A percentile compares a stretch with the other conserved stretches of the same genome.
Conservation (phyloP, 352 stramenopile species). For the Phytopythium mirpurense region DNA sequence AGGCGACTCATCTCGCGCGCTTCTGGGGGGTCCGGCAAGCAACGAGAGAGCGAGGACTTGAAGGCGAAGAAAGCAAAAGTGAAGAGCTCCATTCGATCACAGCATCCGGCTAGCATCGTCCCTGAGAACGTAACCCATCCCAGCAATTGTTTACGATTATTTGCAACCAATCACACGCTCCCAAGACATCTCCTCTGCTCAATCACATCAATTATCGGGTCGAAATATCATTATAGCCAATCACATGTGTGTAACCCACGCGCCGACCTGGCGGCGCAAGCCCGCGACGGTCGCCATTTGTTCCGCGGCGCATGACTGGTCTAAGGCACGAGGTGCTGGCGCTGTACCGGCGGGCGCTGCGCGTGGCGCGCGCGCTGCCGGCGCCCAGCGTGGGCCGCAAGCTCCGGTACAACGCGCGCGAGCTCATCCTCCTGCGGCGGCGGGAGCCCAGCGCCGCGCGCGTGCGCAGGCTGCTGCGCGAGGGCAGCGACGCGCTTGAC, state of each 20-base stretch:
- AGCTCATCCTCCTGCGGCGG: conserved; percentile 58
- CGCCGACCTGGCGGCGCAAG: neutral
- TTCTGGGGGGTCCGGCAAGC: neutral
- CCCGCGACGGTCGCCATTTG: neutral
- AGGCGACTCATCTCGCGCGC: neutral
- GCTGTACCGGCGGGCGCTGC: conserved; percentile 55
- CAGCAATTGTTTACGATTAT: neutral
- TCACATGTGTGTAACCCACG: neutral
- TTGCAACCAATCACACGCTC: neutral
- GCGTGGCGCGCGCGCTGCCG: conserved; percentile 44
- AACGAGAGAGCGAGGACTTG: neutral
- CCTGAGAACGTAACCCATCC: neutral
- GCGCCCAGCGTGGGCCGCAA: conserved; percentile 60
- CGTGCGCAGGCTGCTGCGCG: conserved; percentile 34
- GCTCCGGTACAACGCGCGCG: conserved; percentile 69
- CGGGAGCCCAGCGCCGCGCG: conserved; percentile 32
- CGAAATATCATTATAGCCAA: neutral
- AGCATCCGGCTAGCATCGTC: too few species aligned
- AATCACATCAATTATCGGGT: neutral
- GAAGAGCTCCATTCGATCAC: neutral
- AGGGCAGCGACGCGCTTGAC: conserved; percentile 50
- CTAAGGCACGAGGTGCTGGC: conserved; percentile 44
- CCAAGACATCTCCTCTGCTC: neutral
- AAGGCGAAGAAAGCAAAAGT: too few species aligned
- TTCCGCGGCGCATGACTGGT: conserved; percentile 12